Base-by-base conservation (phyloP, 805 yeast genomes). In the Zygosaccharomyces bisporus region DNA sequence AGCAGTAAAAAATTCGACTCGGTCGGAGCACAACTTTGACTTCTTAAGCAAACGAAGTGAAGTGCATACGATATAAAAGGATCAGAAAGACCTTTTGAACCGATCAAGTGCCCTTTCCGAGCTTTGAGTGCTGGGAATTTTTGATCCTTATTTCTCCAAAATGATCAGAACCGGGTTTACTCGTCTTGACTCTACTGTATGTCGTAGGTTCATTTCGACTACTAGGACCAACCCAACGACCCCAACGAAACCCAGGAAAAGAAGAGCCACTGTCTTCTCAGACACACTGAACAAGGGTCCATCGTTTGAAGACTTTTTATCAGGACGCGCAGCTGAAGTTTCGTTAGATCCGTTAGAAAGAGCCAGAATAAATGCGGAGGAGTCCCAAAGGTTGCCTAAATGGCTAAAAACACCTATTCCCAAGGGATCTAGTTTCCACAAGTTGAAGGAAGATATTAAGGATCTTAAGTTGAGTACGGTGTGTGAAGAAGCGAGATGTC, bases 401-500 rank as follows among this genome's bases (percentile, higher is more conserved):
- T 93, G 99, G 99, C 73, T 93, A 43, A 89, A 87, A 63, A 95
- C 90, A 2, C 95, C 95, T 2, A 91, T 93, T 50, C 99, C 99
- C n/a, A 87, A 86, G 69, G 99, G 99, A 35, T 75, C 81, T 51
- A 82, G 85, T 20, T 93, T 79, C 64, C 81, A 81, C 56, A 81
- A 80, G 54, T 72, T 93, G 54, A 89, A 91, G 61, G 76, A 79
- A 38, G 99, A 93, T 60, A 82, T 93, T 25, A 75, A 88, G 49
- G 97, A 95, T 46, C 71, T 93, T 48, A 87, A 88, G 52, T 71
- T 93, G 41, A 84, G 96, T 29, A 93, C 99, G 0, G 99, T 93
- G 23, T 93, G 99, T 68, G 98, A 93, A 67, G 99, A 93, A 61
- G 99, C 99, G 4, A 83, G 93, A 61, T 93, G 99, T 68, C 99